phyloP scores from a whole-genome alignment of 148 eudicot species.

The Rhododendron ovatum region DNA sequence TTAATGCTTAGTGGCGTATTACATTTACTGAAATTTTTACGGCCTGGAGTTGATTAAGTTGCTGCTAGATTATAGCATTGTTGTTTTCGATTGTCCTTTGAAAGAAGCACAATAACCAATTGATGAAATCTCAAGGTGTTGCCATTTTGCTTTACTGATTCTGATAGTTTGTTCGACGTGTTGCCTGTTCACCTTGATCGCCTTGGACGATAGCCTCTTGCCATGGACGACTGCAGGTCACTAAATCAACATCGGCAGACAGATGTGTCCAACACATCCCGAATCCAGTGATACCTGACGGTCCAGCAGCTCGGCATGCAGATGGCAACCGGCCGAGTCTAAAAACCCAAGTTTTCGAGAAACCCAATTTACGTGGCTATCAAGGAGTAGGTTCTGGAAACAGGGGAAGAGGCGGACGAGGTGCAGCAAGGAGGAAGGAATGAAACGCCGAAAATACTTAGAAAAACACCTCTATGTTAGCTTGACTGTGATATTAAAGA shows the following conservation, averaged over 20 bases:
- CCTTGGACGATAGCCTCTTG: too few relatives aligned
- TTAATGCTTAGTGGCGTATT: neutral
- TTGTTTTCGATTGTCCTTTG: neutral
- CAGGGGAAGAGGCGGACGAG: too few relatives aligned
- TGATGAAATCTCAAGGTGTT: neutral
- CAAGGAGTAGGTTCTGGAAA: too few relatives aligned
- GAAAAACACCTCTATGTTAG: slow-evolving; percentile 41
- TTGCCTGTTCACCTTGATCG: neutral
- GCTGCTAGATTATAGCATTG: neutral
- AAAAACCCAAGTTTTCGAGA: too few relatives aligned
- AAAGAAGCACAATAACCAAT: neutral
- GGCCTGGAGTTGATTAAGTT: neutral
- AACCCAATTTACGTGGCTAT: too few relatives aligned
- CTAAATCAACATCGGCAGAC: too few relatives aligned
- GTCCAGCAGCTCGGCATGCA: too few relatives aligned
- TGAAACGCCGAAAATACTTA: neutral
- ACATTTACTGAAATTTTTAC: neutral
- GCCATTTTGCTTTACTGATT: neutral
- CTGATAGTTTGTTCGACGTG: neutral
- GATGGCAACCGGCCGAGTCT: too few relatives aligned
- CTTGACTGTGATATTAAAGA: slow-evolving; percentile 16
- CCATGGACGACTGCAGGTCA: too few relatives aligned
- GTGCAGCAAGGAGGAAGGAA: too few relatives aligned
- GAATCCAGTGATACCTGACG: too few relatives aligned
- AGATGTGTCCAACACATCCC: too few relatives aligned